Evolutionary conservation across 2,329 filamentous ascomycete genomes (phyloP).

Genomic region (Ophiocordyceps robertsii): DNA sequence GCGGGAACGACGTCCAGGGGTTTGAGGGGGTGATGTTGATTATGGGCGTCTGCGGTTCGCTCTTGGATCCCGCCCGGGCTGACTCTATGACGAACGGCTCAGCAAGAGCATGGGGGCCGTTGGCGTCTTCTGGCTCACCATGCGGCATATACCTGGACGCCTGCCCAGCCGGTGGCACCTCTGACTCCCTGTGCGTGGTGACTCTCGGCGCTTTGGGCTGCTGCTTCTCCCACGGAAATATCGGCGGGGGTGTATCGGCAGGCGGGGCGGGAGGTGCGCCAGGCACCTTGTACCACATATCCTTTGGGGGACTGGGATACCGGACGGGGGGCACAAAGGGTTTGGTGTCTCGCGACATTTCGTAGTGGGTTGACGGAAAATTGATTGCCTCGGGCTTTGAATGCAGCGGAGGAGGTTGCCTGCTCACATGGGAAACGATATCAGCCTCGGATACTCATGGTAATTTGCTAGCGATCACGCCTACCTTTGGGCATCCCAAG

Average conservation of each 20-base stretch:
- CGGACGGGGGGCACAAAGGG: conserved; percentile 64
- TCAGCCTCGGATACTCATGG: not conserved
- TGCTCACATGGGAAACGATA: conserved; percentile 14
- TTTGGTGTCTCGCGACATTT: conserved; percentile 64
- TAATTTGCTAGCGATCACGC: conserved; percentile 4
- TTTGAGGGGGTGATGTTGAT: conserved; percentile 34
- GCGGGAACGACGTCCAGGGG: conserved; percentile 61
- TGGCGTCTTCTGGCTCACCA: conserved; percentile 3
- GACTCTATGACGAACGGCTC: conserved; percentile 22
- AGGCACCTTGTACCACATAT: conserved; percentile 83
- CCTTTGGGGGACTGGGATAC: conserved; percentile 71
- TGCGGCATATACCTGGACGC: not conserved
- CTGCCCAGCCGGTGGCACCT: conserved; percentile 2
- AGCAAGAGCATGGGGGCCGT: conserved; percentile 12
- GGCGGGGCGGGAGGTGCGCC: conserved; percentile 40
- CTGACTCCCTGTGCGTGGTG: conserved; percentile 27
- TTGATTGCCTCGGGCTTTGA: conserved; percentile 77
- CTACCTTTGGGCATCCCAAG: conserved; percentile 43
- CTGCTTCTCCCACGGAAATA: conserved; percentile 85
- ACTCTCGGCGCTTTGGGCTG: conserved; percentile 49
- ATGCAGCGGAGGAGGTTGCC: conserved; percentile 47
- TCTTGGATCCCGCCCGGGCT: conserved; percentile 13
- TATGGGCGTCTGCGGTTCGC: conserved; percentile 31
- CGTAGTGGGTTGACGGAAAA: conserved; percentile 66
- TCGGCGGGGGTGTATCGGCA: conserved; percentile 45